Evolutionary conservation across 495 filamentous ascomycete genomes (phyloP).

Genomic region (Melanomma pulvis-pyrius): DNA sequence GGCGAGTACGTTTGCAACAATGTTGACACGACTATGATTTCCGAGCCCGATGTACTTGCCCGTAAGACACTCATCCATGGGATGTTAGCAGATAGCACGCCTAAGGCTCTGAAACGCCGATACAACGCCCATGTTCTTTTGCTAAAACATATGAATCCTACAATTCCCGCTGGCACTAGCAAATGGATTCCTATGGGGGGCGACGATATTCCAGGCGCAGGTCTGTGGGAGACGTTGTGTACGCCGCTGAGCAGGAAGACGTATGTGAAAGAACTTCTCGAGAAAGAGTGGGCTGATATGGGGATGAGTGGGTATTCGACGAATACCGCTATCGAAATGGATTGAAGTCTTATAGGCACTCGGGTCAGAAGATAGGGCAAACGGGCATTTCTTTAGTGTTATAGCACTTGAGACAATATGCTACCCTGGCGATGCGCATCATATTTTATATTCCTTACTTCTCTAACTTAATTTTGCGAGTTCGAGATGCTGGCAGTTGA

Average conservation of each 20-base stretch:
- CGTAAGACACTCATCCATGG: constrained; percentile 5
- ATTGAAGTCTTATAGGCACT: neutral
- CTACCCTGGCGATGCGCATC: too few species aligned
- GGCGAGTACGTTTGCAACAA: constrained; percentile 12
- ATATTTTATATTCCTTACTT: too few species aligned
- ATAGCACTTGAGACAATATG: too few species aligned
- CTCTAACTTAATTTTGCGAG: too few species aligned
- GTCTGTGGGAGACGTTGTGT: neutral
- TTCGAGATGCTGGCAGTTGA: too few species aligned
- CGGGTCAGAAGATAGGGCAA: too few species aligned
- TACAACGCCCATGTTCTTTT: constrained; percentile 2
- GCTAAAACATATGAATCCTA: constrained; percentile 2
- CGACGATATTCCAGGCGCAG: neutral
- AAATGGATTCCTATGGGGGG: neutral
- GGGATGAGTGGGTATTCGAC: neutral
- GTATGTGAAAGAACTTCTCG: constrained; percentile 1
- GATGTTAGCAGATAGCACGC: neutral
- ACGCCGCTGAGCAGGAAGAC: neutral
- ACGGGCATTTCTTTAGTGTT: too few species aligned
- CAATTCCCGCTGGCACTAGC: neutral
- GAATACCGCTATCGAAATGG: neutral
- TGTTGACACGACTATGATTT: constrained; percentile 7
- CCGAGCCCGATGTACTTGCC: constrained; percentile 9
- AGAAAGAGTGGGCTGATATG: constrained; percentile 10
- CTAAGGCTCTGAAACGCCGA: neutral